Evolutionary conservation across 352 stramenopile species (phyloP), one percentile per base, ranked within the genome.

Genomic region (Plasmopara viticola): DNA sequence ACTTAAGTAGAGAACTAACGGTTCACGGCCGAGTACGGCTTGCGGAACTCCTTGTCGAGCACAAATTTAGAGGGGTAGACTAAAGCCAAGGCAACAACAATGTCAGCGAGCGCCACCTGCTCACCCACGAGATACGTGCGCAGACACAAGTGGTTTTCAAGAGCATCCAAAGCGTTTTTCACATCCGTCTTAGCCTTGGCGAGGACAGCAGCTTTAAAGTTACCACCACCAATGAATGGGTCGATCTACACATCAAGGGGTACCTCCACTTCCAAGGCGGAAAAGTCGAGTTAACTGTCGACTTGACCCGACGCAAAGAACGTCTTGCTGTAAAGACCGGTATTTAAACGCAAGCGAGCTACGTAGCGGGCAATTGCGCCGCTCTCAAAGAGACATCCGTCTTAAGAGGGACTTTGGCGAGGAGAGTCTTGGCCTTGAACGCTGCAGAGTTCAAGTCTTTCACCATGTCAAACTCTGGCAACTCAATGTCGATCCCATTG

Each of bases 11-110:
- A 70, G 67, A 98, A 98, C 92, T 90, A 98, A 48, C 86, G 76
- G 37, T 79, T 75, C 45, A 98, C 86, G 51, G 81, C 86, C 17
- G 76, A 74, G 71, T 86, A 98, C 37, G 73, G 68, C 58, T 89
- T 90, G 56, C 94, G 78, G 69, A 88, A 97, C 38, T 84, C 72
- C 63, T 86, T 76, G 64, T 96, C 88, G 45, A 94, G 74, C 29
- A 97, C 74, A 37, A 98, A 72, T 73, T 97, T 98, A 64, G 97
- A 94, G 15, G 89, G 87, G 72, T 98, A 97, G 29, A 98, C 61
- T 12, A 98, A 49, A 18, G 87, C 74, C 31, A 70, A 90, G 42
- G 72, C 78, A 13, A 81, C 70, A 10, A 97, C 52, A 59, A 98
- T 98, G 66, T 98, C 94, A n/a, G 93, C 95, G 7, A 98, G 68